Base-by-base conservation (phyloP, 1,284 basidiomycete species). In the Marasmius fiardii region DNA sequence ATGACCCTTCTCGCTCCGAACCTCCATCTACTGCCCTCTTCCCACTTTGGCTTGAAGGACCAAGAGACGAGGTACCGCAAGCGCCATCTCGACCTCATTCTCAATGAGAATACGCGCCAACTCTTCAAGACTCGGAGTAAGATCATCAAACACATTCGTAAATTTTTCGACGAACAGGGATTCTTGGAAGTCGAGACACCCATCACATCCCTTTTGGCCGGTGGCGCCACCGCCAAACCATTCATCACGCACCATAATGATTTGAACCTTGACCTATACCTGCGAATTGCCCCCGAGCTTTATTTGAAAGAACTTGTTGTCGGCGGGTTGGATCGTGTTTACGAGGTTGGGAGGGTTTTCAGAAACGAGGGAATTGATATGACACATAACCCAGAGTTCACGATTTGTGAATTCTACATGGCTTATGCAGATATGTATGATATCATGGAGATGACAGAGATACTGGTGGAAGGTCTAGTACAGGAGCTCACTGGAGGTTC, bases 401-500 rank as follows among this genome's bases (percentile, higher is more conserved):
- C 93, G 20, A 97, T 98, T 74, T 99, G 96, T 82, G 96, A 99
- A 78, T 99, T 99, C 76, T 99, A 99, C 73, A 99, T 99, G 96
- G 96, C 96, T 26, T 99, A 98, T 68, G 96, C 96, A 60, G 96
- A 99, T 74, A 97, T 98, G 94, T 92, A 95, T 78, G 97, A 99
- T 70, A 62, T 99, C 59, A 98, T 99, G 96, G 95, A 98, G 57
- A 83, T 99, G 62, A 99, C 96, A 35, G 97, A 99, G 75, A 76
- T 77, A 48, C 81, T 99, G 79, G 73, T 98, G 39, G 92, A 95
- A 67, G 93, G 95, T 4, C 76, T 99, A 70, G 96, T 98, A 69
- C 92, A 90, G 82, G 85, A 82, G 64, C 74, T 99, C 55, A 97
- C 86, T 0, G 83, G 86, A 45, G 93, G 94, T 12, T 80, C 79